Base-by-base conservation (phyloP, 2,329 filamentous ascomycete genomes). In the Colletotrichum viniferum region DNA sequence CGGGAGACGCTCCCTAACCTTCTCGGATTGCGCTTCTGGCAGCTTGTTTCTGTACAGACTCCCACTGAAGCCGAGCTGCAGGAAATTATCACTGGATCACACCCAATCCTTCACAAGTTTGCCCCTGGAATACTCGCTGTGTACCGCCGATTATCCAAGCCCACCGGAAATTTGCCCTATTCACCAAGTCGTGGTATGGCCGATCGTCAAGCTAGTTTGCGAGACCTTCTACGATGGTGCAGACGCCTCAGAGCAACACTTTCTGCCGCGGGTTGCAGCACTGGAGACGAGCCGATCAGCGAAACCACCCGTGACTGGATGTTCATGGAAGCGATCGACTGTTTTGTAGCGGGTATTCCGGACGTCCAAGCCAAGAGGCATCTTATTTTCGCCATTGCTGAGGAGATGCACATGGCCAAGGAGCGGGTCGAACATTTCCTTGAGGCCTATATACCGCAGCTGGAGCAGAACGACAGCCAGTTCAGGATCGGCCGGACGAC, bases 141-240 rank as follows among this genome's bases (percentile, higher is more conserved):
- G 2, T 92, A 92, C 75, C 85, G 87, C 58, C 86, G 88, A 26
- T 84, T 93, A 6, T 86, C 88, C 64, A 84, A 83, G 7, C 80
- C 90, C 1, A 77, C 78, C 7, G 78, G 78, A 32, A 73, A 77
- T 76, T 30, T 79, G 78, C 66, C 78, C n/a, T 74, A 73, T 16
- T 77, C 78, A 3, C 80, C 91, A 81, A 85, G 90, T 79, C 91
- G 85, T 77, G 88, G 84, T 8, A 82, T 86, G 79, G 67, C 71
- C 24, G 83, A 85, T 48, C 84, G 90, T 13, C 90, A 93, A 74
- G 89, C 92, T 34, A 94, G 91, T 36, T 89, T 95, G 32, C 89
- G 94, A 78, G 97, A 98, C 83, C 87, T 99, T 12, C 88, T 99
- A 71, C 98, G 98, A 82, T 98, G 97, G 93, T 98, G 96, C 80